Conservation (phyloP, 2,329 filamentous ascomycete genomes). For the Venturia oleaginea region DNA sequence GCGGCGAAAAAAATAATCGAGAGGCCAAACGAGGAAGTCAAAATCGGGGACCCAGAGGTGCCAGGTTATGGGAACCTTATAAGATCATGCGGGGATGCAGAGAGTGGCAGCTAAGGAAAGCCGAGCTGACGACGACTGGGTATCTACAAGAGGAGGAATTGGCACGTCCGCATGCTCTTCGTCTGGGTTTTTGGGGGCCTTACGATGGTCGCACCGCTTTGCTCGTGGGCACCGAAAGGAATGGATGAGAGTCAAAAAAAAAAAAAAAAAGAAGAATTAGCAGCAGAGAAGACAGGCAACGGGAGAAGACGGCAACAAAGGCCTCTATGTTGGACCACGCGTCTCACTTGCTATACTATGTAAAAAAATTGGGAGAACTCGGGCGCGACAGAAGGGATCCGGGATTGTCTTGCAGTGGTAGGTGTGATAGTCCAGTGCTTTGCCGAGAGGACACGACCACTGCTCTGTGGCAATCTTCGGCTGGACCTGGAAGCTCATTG, state of each 20-base stretch:
- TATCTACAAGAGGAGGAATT: background rate
- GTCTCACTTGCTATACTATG: background rate
- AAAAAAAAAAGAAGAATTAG: too few relatives aligned
- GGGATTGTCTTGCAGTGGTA: background rate
- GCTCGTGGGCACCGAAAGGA: background rate
- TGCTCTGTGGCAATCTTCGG: background rate
- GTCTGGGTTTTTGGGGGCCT: background rate
- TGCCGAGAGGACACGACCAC: background rate
- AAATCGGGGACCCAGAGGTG: background rate
- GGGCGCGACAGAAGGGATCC: constrained; percentile 2
- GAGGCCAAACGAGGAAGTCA: constrained; percentile 6
- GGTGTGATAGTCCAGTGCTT: background rate
- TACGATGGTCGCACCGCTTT: background rate
- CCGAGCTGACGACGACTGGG: constrained; percentile 1
- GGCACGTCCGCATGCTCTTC: background rate
- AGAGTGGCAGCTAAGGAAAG: background rate
- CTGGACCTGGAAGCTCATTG: constrained; percentile 2
- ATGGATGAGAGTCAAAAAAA: background rate
- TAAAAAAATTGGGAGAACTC: background rate
- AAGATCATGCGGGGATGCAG: background rate
- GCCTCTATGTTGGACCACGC: background rate
- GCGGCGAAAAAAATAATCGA: background rate
- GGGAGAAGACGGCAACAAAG: background rate
- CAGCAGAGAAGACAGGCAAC: background rate
- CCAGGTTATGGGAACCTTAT: constrained; percentile 1